phyloP scores from a whole-genome alignment of 345 rosid species.

The Combretum micranthum region DNA sequence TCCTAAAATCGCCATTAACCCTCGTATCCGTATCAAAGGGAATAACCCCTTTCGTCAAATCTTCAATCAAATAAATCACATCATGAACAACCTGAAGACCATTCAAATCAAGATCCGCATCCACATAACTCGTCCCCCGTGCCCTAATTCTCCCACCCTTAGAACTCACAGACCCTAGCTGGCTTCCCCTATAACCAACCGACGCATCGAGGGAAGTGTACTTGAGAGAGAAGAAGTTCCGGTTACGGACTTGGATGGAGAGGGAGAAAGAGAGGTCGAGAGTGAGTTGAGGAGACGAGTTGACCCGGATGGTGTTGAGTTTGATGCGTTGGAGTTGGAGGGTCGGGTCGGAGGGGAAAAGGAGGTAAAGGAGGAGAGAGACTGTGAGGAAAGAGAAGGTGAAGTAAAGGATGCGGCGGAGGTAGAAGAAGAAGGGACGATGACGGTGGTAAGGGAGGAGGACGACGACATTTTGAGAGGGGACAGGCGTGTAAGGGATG shows the following conservation, averaged over 20 bases:
- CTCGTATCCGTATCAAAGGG: slow-evolving; percentile 55
- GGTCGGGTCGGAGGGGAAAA: slow-evolving; percentile 69
- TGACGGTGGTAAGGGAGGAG: slow-evolving; percentile 29
- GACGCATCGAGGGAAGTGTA: slow-evolving; percentile 53
- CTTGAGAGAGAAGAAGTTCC: slow-evolving; percentile 58
- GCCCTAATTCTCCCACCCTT: slow-evolving; percentile 52
- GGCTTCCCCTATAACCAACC: slow-evolving; percentile 72
- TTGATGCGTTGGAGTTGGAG: slow-evolving; percentile 43
- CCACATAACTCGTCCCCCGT: slow-evolving; percentile 52
- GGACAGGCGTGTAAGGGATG: slow-evolving; percentile 37
- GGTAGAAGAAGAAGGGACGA: slow-evolving; percentile 12
- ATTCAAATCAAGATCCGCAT: slow-evolving; percentile 70
- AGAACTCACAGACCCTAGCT: slow-evolving; percentile 60
- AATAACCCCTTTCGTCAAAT: slow-evolving; percentile 57
- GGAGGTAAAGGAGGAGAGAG: slow-evolving; percentile 37
- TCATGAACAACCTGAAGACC: slow-evolving; percentile 67
- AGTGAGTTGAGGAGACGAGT: slow-evolving; percentile 32
- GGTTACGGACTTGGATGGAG: slow-evolving; percentile 50
- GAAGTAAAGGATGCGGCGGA: slow-evolving; percentile 39
- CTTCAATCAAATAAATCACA: slow-evolving; percentile 65
- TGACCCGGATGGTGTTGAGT: slow-evolving; percentile 50
- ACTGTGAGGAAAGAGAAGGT: slow-evolving; percentile 42
- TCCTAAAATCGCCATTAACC: slow-evolving; percentile 53
- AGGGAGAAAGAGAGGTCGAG: slow-evolving; percentile 69
- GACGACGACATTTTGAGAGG: slow-evolving; percentile 40